Percentiles rank a stretch among this genome's conserved stretches.
Conservation (phyloP, 2,329 filamentous ascomycete species). For the Alternaria rosae region DNA sequence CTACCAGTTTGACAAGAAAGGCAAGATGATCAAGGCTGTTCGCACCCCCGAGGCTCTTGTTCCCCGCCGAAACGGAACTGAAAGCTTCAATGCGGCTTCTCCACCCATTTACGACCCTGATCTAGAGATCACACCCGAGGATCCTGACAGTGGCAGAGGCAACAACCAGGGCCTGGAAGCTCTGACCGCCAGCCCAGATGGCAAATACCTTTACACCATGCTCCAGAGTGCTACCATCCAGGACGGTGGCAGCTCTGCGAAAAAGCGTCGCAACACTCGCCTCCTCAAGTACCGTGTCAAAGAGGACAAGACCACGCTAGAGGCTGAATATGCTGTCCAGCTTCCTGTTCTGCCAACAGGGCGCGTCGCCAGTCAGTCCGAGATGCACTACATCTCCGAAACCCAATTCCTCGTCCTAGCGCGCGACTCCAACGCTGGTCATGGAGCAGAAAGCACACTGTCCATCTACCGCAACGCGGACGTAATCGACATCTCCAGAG, state of each 20-base stretch:
- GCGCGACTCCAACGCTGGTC: constrained; percentile 68
- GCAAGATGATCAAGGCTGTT: constrained; percentile 69
- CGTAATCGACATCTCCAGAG: constrained; percentile 68
- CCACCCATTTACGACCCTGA: constrained; percentile 66
- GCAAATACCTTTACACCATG: constrained; percentile 69
- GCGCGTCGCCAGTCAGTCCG: constrained; percentile 70
- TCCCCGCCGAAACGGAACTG: constrained; percentile 67
- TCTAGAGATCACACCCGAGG: constrained; percentile 59
- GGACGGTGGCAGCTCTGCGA: constrained; percentile 62
- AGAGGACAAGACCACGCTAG: constrained; percentile 55
- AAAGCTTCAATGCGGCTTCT: constrained; percentile 69
- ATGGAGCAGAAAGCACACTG: constrained; percentile 60
- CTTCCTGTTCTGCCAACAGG: constrained; percentile 66
- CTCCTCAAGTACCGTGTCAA: constrained; percentile 71
- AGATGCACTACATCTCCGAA: constrained; percentile 69
- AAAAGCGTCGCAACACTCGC: constrained; percentile 65
- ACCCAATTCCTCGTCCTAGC: constrained; percentile 72
- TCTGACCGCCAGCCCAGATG: constrained; percentile 68
- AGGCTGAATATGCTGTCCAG: constrained; percentile 70
- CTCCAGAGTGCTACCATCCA: constrained; percentile 67
- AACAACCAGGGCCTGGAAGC: constrained; percentile 83
- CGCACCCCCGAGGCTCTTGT: constrained; percentile 70
- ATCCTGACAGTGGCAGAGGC: constrained; percentile 67
- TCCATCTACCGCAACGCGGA: constrained; percentile 74
- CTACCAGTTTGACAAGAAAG: constrained; percentile 67